phyloP scores from a whole-genome alignment of 2,329 filamentous ascomycete genomes.

The Alternaria gansuensis region DNA sequence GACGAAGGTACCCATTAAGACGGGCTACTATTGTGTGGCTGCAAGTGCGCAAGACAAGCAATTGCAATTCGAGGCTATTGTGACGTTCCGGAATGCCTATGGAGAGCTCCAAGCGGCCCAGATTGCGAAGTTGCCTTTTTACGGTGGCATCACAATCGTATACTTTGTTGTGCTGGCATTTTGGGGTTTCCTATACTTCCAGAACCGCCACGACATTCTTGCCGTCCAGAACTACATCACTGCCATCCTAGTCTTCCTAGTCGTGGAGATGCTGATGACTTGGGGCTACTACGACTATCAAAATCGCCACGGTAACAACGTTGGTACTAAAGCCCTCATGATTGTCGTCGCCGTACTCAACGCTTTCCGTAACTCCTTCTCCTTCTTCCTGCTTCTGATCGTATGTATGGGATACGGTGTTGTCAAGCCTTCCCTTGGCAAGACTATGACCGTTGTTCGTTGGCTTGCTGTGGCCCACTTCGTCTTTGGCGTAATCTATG shows the following conservation, averaged over 20 bases:
- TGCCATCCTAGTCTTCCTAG: constrained; percentile 91
- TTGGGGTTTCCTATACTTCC: constrained; percentile 95
- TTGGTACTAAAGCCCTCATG: constrained; percentile 84
- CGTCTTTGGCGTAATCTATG: constrained; percentile 92
- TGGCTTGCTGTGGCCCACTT: constrained; percentile 93
- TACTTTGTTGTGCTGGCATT: constrained; percentile 88
- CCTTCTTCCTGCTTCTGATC: constrained; percentile 96
- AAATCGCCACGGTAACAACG: constrained; percentile 86
- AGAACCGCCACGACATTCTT: constrained; percentile 91
- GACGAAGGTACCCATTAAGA: constrained; percentile 63
- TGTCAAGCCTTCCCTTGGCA: constrained; percentile 89
- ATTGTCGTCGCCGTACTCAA: constrained; percentile 92
- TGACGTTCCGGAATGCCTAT: constrained; percentile 95
- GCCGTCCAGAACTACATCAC: constrained; percentile 99
- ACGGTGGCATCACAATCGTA: constrained; percentile 90
- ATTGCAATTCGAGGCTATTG: constrained; percentile 77
- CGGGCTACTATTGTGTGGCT: constrained; percentile 94
- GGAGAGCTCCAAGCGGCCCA: constrained; percentile 95
- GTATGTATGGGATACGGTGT: constrained; percentile 99
- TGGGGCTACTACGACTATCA: constrained; percentile 99
- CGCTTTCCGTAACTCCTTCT: constrained; percentile 94
- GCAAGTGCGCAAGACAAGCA: constrained; percentile 74
- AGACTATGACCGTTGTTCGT: constrained; percentile 92
- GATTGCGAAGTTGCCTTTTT: constrained; percentile 96
- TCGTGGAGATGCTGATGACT: constrained; percentile 96